Conservation (phyloP, 1,139 yeast species). For the Meyerozyma smithsonii region DNA sequence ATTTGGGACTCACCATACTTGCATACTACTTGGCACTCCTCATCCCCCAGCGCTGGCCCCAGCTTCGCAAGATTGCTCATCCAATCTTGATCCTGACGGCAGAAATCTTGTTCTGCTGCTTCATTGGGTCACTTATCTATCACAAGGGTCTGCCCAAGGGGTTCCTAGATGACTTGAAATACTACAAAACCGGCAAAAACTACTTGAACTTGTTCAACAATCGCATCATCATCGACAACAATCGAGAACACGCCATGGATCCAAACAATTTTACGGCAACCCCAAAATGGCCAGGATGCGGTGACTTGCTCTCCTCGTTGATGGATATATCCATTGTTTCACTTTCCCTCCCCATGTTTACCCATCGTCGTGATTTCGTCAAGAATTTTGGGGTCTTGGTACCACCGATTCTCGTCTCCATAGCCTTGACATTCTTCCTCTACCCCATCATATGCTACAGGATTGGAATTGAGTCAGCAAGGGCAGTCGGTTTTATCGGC, state of each 20-base stretch:
- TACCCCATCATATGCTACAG: slow-evolving; percentile 67
- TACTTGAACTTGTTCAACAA: slow-evolving; percentile 55
- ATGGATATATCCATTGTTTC: slow-evolving; percentile 78
- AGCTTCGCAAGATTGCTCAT: slow-evolving; percentile 52
- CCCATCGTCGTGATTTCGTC: slow-evolving; percentile 60
- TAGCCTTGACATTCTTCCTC: slow-evolving; percentile 55
- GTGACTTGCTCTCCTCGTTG: slow-evolving; percentile 64
- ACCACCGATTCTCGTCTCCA: slow-evolving; percentile 56
- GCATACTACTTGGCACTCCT: slow-evolving; percentile 50
- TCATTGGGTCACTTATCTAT: slow-evolving; percentile 53
- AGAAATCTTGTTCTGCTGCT: slow-evolving; percentile 55
- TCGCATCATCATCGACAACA: slow-evolving; percentile 25
- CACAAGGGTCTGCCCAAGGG: slow-evolving; percentile 39
- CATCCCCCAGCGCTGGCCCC: slow-evolving; percentile 44
- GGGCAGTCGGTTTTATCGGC: slow-evolving; percentile 73
- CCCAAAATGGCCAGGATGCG: slow-evolving; percentile 71
- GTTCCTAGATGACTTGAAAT: slow-evolving; percentile 45
- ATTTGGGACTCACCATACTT: slow-evolving; percentile 54
- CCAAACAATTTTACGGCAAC: slow-evolving; percentile 22
- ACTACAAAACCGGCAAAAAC: slow-evolving; percentile 66
- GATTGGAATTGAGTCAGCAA: slow-evolving; percentile 54
- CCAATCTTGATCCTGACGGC: slow-evolving; percentile 69
- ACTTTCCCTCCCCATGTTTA: slow-evolving; percentile 71
- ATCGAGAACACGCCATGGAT: slow-evolving; percentile 17
- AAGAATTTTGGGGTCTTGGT: slow-evolving; percentile 54